Percentiles rank a stretch among this genome's conserved stretches.
These are phyloP conservation scores for Trypanosomatidae sp. DNA, from an alignment of 208 protist species.

Conservation along the genomic window DNA sequence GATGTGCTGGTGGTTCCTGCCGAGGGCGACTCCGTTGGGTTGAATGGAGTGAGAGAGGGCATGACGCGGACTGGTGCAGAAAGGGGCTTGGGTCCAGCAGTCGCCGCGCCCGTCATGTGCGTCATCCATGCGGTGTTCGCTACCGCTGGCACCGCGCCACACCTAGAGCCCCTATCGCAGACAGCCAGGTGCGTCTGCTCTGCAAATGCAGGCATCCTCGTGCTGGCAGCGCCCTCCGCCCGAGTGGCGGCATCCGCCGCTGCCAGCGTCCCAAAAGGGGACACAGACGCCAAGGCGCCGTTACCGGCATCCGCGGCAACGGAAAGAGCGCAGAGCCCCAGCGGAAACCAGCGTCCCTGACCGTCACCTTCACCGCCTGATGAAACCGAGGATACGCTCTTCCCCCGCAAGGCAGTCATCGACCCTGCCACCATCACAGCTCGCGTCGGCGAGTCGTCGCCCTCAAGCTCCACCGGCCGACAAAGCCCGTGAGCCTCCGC, in stretches of 20 bases:
- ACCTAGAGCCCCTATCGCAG: background rate
- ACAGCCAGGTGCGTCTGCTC: background rate
- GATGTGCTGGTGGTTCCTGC: background rate
- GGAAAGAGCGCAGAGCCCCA: background rate
- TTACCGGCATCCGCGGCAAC: background rate
- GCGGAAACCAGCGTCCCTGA: too few relatives aligned
- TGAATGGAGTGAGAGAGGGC: background rate
- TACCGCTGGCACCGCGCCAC: background rate
- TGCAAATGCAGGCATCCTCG: background rate
- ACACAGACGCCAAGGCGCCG: background rate
- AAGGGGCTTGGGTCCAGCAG: background rate
- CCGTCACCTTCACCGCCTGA: background rate
- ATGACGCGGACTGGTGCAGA: background rate
- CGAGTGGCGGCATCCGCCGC: background rate
- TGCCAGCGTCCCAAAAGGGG: background rate
- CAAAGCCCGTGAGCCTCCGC: too few relatives aligned
- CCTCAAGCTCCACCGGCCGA: background rate
- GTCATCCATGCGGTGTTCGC: background rate
- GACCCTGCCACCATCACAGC: background rate
- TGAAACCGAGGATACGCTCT: background rate
- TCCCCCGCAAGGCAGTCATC: conserved; percentile 6
- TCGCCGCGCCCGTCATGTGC: background rate
- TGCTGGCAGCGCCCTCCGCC: background rate
- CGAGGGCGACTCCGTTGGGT: background rate
- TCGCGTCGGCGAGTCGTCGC: background rate